A percentile compares a stretch with the other conserved stretches of the same genome.
Evolutionary conservation across 306 rosid genomes (phyloP).

Genomic region (Delonix regia): DNA sequence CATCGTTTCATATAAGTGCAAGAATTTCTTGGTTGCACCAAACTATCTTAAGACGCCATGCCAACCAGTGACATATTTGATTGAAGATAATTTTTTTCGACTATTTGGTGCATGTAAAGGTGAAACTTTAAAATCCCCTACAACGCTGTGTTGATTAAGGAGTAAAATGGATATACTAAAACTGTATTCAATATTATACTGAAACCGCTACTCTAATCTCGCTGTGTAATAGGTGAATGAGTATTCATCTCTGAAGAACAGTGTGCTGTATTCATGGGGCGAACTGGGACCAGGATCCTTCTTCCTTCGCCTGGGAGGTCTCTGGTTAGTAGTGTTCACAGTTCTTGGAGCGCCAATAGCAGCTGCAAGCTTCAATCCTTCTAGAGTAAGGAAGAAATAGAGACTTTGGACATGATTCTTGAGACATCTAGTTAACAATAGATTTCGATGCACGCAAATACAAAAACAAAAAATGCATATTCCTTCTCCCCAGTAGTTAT

Average conservation of each 20-base stretch:
- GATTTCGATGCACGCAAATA: slow-evolving; percentile 21
- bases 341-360: slow-evolving; percentile 84
- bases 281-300: slow-evolving; percentile 86
- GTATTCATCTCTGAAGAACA: slow-evolving; percentile 85
- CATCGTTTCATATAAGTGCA: slow-evolving; percentile 17
- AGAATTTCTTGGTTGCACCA: not conserved
- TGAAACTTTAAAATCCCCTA: not conserved
- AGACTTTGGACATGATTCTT: not conserved
- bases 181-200: not conserved
- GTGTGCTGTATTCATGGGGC: slow-evolving; percentile 85
- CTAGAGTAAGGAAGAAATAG: slow-evolving; percentile 62
- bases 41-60: not conserved
- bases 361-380: slow-evolving; percentile 96
- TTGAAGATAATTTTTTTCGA: no score
- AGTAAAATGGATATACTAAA: slow-evolving; percentile 8
- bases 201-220: slow-evolving; percentile 10
- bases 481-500: slow-evolving; percentile 11
- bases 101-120: not conserved
- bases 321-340: slow-evolving; percentile 80
- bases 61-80: no score
- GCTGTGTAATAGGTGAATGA: slow-evolving; percentile 76
- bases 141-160: slow-evolving; percentile 5
- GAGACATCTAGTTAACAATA: slow-evolving; percentile 20
- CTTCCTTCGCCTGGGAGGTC: slow-evolving; percentile 93
- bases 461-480: not conserved